phyloP scores from a whole-genome alignment of 2,329 filamentous ascomycete genomes.

The Penicillium sp. region DNA sequence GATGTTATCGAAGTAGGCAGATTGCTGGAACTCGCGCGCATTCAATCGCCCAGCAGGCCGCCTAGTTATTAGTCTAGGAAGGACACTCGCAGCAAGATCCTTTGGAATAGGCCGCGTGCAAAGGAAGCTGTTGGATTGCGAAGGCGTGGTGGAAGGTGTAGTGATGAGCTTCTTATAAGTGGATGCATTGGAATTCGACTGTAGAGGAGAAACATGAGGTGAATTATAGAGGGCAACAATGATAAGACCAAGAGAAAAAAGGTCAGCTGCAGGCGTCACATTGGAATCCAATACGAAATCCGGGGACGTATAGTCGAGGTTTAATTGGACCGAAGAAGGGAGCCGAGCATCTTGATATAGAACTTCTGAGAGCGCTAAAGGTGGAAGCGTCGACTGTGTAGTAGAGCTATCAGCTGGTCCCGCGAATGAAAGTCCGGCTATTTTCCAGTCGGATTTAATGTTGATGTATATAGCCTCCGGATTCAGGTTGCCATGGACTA shows the following conservation, averaged over 20 bases:
- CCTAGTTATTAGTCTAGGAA: slow-evolving; percentile 82
- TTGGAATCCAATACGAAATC: slow-evolving; percentile 93
- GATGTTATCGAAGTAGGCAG: slow-evolving; percentile 95
- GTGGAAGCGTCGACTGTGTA: slow-evolving; percentile 69
- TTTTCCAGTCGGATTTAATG: slow-evolving; percentile 97
- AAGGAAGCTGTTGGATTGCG: slow-evolving; percentile 76
- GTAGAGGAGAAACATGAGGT: slow-evolving; percentile 83
- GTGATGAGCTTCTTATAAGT: slow-evolving; percentile 82
- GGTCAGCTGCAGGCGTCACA: slow-evolving; percentile 76
- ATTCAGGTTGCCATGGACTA: slow-evolving; percentile 92
- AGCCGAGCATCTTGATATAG: slow-evolving; percentile 81
- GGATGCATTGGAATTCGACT: slow-evolving; percentile 73
- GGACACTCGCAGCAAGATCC: slow-evolving; percentile 68
- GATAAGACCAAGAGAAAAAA: slow-evolving; percentile 88
- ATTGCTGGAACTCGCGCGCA: slow-evolving; percentile 88
- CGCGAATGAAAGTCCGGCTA: slow-evolving; percentile 88
- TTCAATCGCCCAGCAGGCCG: slow-evolving; percentile 82
- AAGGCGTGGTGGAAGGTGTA: slow-evolving; percentile 73
- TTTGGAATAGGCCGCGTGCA: slow-evolving; percentile 74
- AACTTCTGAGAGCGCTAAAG: slow-evolving; percentile 77
- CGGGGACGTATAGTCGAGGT: slow-evolving; percentile 89
- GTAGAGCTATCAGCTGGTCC: slow-evolving; percentile 73
- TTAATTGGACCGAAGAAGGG: slow-evolving; percentile 77
- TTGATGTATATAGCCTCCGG: slow-evolving; percentile 93
- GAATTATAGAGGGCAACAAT: slow-evolving; percentile 90